Conservation (phyloP, 2,329 filamentous ascomycete genomes). For the Didymella pinodella region DNA sequence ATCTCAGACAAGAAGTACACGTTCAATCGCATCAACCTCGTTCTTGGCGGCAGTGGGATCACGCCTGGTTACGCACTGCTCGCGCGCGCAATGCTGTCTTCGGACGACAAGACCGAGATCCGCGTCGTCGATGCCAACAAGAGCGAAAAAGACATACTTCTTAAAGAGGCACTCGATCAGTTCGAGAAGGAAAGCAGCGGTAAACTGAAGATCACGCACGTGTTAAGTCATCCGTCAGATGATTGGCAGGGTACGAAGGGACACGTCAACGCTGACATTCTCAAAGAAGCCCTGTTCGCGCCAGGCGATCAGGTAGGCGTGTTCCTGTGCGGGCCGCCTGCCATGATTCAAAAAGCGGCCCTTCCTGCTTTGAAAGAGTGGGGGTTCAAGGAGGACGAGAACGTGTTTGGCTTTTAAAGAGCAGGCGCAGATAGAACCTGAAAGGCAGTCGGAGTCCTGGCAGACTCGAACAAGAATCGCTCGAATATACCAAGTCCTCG, state of each 20-base stretch:
- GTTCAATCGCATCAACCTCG: slow-evolving; percentile 58
- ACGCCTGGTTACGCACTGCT: slow-evolving; percentile 63
- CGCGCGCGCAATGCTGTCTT: slow-evolving; percentile 50
- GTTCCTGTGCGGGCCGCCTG: slow-evolving; percentile 60
- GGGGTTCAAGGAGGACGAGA: slow-evolving; percentile 57
- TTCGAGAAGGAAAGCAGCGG: slow-evolving; percentile 51
- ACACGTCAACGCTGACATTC: slow-evolving; percentile 54
- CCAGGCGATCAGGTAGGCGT: slow-evolving; percentile 54
- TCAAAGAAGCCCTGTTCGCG: slow-evolving; percentile 54
- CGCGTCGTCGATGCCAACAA: slow-evolving; percentile 60
- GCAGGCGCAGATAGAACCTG: not conserved
- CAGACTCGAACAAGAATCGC: not conserved
- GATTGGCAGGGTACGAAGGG: slow-evolving; percentile 58
- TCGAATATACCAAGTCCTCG: not conserved
- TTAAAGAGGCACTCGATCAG: slow-evolving; percentile 54
- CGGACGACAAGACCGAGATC: slow-evolving; percentile 51
- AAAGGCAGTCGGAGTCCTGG: not conserved
- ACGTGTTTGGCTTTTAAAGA: slow-evolving; percentile 55
- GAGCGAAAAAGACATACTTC: slow-evolving; percentile 57
- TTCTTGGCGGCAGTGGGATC: slow-evolving; percentile 61
- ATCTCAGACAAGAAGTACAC: slow-evolving; percentile 53
- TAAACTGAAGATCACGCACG: slow-evolving; percentile 57
- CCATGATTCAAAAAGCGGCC: slow-evolving; percentile 62
- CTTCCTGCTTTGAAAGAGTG: slow-evolving; percentile 58
- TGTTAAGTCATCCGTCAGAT: slow-evolving; percentile 56